Percentiles rank a stretch among this genome's conserved stretches.
phyloP scores from a whole-genome alignment of 2,329 filamentous ascomycete genomes.

The Xylariaceae sp. region DNA sequence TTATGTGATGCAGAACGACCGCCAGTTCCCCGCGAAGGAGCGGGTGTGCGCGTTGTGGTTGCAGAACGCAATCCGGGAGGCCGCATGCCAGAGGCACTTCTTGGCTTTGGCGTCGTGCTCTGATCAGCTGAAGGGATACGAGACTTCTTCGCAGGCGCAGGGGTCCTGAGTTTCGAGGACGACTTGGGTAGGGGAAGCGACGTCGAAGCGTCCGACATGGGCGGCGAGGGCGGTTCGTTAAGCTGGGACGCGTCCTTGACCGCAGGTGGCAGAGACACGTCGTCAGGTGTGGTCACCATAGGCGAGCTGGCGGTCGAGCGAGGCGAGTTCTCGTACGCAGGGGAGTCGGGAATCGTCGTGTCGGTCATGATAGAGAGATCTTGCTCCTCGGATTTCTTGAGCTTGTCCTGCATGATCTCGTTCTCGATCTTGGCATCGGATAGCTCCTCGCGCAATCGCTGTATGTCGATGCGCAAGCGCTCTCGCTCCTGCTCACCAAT shows the following conservation, averaged over 20 bases:
- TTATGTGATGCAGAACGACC: constrained; percentile 43
- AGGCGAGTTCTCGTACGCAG: constrained; percentile 72
- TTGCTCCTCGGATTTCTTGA: constrained; percentile 64
- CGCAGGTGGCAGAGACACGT: constrained; percentile 54
- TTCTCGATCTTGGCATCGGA: constrained; percentile 91
- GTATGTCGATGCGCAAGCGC: constrained; percentile 79
- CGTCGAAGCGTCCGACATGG: constrained; percentile 80
- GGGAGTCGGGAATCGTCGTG: constrained; percentile 61
- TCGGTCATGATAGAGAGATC: constrained; percentile 50
- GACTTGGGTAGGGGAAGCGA: constrained; percentile 52
- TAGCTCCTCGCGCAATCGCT: constrained; percentile 84
- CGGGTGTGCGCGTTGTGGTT: constrained; percentile 43
- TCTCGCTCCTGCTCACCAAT: constrained; percentile 90
- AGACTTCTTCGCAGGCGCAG: constrained; percentile 38
- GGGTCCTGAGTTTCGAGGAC: constrained; percentile 37
- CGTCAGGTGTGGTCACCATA: constrained; percentile 77
- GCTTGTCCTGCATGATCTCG: constrained; percentile 90
- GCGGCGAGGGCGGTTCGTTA: constrained; percentile 86
- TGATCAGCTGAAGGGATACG: constrained; percentile 52
- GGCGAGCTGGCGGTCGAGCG: constrained; percentile 85
- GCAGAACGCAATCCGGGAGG: constrained; percentile 40
- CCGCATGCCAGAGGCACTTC: constrained; percentile 33
- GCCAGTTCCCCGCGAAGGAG: constrained; percentile 43
- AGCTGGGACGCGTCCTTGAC: constrained; percentile 58
- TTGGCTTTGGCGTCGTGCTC: constrained; percentile 51